phyloP scores from a whole-genome alignment of 192 early-diverging fungal species.

The Anaeromyces robustus region DNA sequence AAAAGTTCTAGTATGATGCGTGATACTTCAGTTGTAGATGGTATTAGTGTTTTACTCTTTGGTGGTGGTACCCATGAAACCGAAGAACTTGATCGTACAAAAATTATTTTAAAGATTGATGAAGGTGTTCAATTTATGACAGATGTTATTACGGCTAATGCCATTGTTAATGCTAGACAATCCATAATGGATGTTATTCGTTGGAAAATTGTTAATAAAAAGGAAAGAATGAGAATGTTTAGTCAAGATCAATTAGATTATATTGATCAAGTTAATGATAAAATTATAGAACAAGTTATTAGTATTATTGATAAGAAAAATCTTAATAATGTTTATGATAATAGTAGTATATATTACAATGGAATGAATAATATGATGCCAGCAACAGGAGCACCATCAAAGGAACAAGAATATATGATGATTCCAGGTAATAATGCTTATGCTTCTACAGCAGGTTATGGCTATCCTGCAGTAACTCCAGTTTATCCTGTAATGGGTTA shows the following conservation, averaged over 20 bases:
- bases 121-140: background rate
- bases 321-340: background rate
- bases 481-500: background rate
- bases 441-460: background rate
- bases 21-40: background rate
- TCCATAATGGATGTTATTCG: background rate
- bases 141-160: background rate
- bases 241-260: background rate
- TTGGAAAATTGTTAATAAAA: background rate
- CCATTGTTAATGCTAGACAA: background rate
- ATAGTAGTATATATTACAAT: background rate
- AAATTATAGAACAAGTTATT: background rate
- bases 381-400: background rate
- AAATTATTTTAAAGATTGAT: background rate
- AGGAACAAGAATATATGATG: background rate
- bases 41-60: background rate
- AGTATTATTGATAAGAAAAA: background rate
- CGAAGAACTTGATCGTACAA: background rate
- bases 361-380: background rate
- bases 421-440: background rate
- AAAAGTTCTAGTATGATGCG: background rate
- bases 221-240: background rate
- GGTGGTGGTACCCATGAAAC: background rate
- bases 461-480: background rate
- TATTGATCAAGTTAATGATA: background rate